Evolutionary conservation across 106 monocot genomes (phyloP).

Genomic region (Platanthera guangdongensis): DNA sequence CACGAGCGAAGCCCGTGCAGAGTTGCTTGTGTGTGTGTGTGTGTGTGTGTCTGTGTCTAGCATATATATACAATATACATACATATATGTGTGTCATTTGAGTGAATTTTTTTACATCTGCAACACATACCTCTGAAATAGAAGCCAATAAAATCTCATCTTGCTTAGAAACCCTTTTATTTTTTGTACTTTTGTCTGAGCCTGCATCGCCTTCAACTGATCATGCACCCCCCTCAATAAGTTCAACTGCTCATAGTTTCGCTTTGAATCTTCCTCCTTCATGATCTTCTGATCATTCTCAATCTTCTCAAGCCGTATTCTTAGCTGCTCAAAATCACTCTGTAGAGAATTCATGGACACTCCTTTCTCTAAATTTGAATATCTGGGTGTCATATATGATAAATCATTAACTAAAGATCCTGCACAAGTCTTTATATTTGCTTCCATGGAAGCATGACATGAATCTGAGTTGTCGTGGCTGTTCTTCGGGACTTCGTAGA

Average conservation of each 20-base stretch:
- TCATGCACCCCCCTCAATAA: conserved; percentile 22
- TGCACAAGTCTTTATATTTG: neutral
- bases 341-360: conserved; percentile 3
- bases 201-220: conserved; percentile 21
- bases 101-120: no score
- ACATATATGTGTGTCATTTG: no score
- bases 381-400: neutral
- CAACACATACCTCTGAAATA: conserved; percentile 29
- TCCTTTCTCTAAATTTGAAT: neutral
- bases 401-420: conserved; percentile 1
- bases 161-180: conserved; percentile 6
- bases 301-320: conserved; percentile 20
- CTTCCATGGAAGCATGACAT: neutral
- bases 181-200: conserved; percentile 9
- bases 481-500: conserved; percentile 13
- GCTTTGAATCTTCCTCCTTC: conserved; percentile 15
- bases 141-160: conserved; percentile 10
- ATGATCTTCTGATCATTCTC: conserved; percentile 21
- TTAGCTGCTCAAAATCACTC: conserved; percentile 19
- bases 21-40: no score
- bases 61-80: no score
- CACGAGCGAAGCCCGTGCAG: no score
- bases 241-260: conserved; percentile 17
- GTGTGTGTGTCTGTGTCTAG: no score
- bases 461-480: neutral